phyloP scores from a whole-genome alignment of 306 rosid species.

The barrel medic (Medicago truncatula) region DNA sequence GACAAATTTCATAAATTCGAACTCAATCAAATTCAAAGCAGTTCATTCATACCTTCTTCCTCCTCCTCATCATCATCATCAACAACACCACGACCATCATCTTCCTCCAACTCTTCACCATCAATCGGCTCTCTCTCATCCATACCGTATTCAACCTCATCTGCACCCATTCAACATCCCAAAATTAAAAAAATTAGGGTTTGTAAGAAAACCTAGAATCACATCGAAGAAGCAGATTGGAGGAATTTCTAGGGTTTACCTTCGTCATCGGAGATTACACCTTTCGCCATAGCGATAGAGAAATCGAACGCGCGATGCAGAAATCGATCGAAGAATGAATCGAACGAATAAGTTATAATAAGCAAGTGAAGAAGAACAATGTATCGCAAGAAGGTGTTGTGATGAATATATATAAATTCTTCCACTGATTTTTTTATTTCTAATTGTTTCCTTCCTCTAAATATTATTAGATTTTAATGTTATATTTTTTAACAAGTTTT shows the following conservation, averaged over 20 bases:
- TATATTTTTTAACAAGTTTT: too few relatives aligned
- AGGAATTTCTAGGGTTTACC: constrained; percentile 53
- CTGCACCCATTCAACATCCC: constrained; percentile 52
- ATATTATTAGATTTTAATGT: too few relatives aligned
- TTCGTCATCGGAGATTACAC: constrained; percentile 66
- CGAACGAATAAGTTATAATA: too few relatives aligned
- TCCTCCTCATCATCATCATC: constrained; percentile 67
- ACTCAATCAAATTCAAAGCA: constrained; percentile 4
- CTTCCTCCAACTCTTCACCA: constrained; percentile 57
- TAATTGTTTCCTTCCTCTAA: too few relatives aligned
- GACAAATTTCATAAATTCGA: neutral
- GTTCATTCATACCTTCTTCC: constrained; percentile 68
- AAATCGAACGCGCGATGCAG: too few relatives aligned
- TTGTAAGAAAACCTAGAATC: neutral
- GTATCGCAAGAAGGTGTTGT: too few relatives aligned
- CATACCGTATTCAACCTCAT: constrained; percentile 75
- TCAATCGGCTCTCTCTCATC: constrained; percentile 71
- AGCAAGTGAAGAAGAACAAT: too few relatives aligned
- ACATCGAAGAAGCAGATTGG: neutral
- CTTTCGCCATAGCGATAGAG: constrained; percentile 43
- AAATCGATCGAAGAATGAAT: too few relatives aligned
- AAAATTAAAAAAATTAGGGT: constrained; percentile 25
- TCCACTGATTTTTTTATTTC: too few relatives aligned
- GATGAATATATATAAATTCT: too few relatives aligned
- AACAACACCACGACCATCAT: constrained; percentile 51